Conservation (phyloP, 805 yeast species). For the Metschnikowia gelsemii region DNA sequence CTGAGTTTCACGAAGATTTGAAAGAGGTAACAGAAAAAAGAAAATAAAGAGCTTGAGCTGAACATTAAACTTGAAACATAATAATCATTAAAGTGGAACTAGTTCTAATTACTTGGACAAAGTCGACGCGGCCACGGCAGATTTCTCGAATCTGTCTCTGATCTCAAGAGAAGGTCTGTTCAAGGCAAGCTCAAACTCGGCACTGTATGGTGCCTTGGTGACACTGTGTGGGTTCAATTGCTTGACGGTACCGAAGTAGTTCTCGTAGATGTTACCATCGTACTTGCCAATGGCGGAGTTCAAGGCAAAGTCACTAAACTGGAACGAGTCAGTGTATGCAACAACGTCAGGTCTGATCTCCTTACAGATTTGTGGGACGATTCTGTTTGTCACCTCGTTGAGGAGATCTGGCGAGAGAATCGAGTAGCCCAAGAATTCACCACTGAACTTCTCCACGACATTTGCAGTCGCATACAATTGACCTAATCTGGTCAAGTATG, state of each 20-base stretch:
- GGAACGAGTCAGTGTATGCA: slow-evolving; percentile 23
- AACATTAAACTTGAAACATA: too few species aligned
- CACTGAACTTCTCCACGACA: slow-evolving; percentile 22
- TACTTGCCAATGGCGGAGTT: slow-evolving; percentile 22
- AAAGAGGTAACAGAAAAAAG: too few species aligned
- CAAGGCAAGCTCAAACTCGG: slow-evolving; percentile 21
- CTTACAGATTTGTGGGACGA: slow-evolving; percentile 18
- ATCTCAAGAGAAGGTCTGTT: slow-evolving; percentile 16
- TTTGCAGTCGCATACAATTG: slow-evolving; percentile 22
- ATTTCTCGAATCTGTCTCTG: slow-evolving; percentile 18
- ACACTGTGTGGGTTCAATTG: slow-evolving; percentile 19
- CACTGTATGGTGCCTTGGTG: slow-evolving; percentile 23
- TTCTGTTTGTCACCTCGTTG: slow-evolving; percentile 19
- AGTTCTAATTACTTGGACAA: slow-evolving; percentile 15
- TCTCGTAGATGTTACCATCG: slow-evolving; percentile 24
- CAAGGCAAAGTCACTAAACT: slow-evolving; percentile 19
- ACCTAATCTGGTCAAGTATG: slow-evolving; percentile 18
- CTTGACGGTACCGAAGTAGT: slow-evolving; percentile 22
- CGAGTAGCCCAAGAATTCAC: slow-evolving; percentile 20
- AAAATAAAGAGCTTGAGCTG: too few species aligned
- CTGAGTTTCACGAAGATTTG: too few species aligned
- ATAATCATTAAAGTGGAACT: background rate
- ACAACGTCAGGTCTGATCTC: slow-evolving; percentile 22
- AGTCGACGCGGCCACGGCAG: slow-evolving; percentile 15
- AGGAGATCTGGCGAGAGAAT: slow-evolving; percentile 17